Base-by-base conservation (phyloP, 208 protist genomes). In the Strigomonas culicis region DNA sequence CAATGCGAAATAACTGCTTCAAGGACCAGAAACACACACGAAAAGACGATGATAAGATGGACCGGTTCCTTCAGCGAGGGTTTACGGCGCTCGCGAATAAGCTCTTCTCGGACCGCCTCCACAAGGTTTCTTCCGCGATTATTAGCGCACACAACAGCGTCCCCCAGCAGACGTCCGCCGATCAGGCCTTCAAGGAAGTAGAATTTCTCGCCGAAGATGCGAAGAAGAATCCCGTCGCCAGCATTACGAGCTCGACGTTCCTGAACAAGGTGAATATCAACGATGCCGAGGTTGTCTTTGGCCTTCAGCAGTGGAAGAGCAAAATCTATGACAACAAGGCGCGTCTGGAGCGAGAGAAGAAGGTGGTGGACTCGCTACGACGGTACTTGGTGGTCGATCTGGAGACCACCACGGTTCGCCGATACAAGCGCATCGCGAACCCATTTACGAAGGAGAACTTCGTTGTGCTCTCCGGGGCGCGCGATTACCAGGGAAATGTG, bases 401-500 rank as follows among this genome's bases (percentile, higher is more conserved):
- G 22, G 90, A 97, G 74, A 97, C 93, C 34, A 95, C 93, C 0
- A 97, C 93, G 11, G 68, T 85, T 11, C 76, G 83, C 22, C 79
- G 87, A 27, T 93, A 97, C 78, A 96, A 96, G 70, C 88, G 93
- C 72, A 85, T 94, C 27, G 86, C 93, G 0, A 95, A 93, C 72
- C 90, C 90, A 22, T 97, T 97, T 68, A 94, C 74, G 13, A 82
- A 80, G 47, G 86, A 95, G 41, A 97, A 97, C 63, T 92, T 74
- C 68, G 79, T 97, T 31, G 93, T 97, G 13, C 78, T 96, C 7
- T 94, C 93, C 32, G 93, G 90, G 25, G 86, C 81, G 24, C 78
- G 84, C 50, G 90, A 97, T 68, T 93, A 94, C 72, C 86, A 80
- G 41, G 92, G 92, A 28, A 93, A 92, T 60, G 80, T 94, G 6